Conservation (phyloP, 495 filamentous ascomycete species). For the Talaromyces trachyspermus region DNA sequence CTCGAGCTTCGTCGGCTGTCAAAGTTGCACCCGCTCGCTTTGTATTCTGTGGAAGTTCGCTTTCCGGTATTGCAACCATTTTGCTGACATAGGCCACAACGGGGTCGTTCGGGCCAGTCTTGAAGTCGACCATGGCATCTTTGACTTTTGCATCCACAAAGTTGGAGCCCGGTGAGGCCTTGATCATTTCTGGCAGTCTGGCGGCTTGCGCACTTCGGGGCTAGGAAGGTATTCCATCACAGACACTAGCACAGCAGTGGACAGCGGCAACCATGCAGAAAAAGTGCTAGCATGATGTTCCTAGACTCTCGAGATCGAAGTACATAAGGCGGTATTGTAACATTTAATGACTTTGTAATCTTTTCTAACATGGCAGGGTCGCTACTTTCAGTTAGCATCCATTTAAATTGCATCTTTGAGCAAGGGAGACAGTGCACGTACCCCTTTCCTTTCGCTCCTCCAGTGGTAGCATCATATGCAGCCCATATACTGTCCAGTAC, state of each 20-base stretch:
- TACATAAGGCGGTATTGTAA: slow-evolving; percentile 76
- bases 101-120: slow-evolving; percentile 57
- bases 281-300: slow-evolving; percentile 76
- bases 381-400: slow-evolving; percentile 37
- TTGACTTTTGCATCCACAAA: slow-evolving; percentile 60
- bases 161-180: slow-evolving; percentile 69
- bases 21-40: slow-evolving; percentile 54
- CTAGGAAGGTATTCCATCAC: slow-evolving; percentile 90
- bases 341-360: slow-evolving; percentile 83
- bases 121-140: slow-evolving; percentile 75
- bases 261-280: slow-evolving; percentile 89
- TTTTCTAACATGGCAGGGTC: slow-evolving; percentile 82
- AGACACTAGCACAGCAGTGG: slow-evolving; percentile 85
- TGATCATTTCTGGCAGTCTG: slow-evolving; percentile 69
- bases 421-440: slow-evolving; percentile 43
- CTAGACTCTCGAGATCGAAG: slow-evolving; percentile 78
- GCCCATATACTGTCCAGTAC: slow-evolving; percentile 97
- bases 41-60: slow-evolving; percentile 76
- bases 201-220: slow-evolving; percentile 77
- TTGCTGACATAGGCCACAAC: slow-evolving; percentile 96
- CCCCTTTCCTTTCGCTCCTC: slow-evolving; percentile 76
- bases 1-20: slow-evolving; percentile 81
- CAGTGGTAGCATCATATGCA: slow-evolving; percentile 85
- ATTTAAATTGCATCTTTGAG: slow-evolving; percentile 10
- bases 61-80: slow-evolving; percentile 92